Percentiles rank a stretch among this genome's conserved stretches.
These are phyloP conservation scores for Phytophthora hibernalis DNA, from an alignment of 352 stramenopile genomes.

Conservation along the genomic window DNA sequence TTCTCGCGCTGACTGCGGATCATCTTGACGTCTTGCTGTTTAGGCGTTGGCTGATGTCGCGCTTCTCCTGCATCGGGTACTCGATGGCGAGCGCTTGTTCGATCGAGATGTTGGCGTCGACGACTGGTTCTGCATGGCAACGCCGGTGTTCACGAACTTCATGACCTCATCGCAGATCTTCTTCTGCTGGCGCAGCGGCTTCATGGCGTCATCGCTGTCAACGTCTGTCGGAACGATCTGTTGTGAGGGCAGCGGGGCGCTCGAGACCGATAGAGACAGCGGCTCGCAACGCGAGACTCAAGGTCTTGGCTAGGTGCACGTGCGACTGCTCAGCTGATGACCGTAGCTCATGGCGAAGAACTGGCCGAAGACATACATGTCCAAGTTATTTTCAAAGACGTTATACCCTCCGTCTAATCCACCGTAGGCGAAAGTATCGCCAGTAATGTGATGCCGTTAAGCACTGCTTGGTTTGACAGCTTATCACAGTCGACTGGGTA, in stretches of 20 bases:
- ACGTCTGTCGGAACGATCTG: conserved; percentile 55
- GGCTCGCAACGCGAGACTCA: conserved; percentile 6
- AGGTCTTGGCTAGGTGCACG: conserved; percentile 30
- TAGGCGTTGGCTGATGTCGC: conserved; percentile 69
- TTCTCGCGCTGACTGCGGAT: conserved; percentile 83
- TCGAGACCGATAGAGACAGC: conserved; percentile 45
- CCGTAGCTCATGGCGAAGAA: no score
- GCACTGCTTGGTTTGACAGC: conserved; percentile 34
- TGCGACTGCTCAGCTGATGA: conserved; percentile 40
- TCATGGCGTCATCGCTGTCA: conserved; percentile 72
- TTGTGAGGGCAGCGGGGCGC: conserved; percentile 35
- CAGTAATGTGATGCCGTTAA: conserved; percentile 55
- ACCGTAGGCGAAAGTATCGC: conserved; percentile 40
- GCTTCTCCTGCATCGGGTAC: conserved; percentile 75
- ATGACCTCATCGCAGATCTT: conserved; percentile 83
- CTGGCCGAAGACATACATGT: no score
- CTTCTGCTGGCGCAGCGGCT: conserved; percentile 74
- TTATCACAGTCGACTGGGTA: conserved; percentile 41
- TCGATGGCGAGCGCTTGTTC: conserved; percentile 79
- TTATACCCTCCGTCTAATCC: conserved; percentile 23
- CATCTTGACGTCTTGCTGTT: conserved; percentile 91
- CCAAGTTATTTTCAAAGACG: conserved; percentile 11
- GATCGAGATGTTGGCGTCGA: conserved; percentile 78
- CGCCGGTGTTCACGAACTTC: conserved; percentile 82
- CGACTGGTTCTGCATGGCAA: conserved; percentile 77